Evolutionary conservation across 257 asterid genomes (phyloP), one percentile per base, ranked within the genome.

Genomic region (Petunia secreta): DNA sequence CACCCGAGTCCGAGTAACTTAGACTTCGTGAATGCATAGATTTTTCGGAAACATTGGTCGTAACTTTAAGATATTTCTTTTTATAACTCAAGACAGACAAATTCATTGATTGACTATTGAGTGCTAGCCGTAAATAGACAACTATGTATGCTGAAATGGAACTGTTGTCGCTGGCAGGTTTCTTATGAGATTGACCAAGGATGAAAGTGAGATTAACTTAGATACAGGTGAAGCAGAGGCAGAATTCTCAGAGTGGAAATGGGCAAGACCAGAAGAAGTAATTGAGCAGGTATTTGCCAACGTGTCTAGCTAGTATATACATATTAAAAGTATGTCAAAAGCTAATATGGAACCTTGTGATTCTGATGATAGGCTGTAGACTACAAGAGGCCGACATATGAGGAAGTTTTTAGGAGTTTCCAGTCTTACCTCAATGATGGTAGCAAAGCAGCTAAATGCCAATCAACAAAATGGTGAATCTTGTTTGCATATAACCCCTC

Each of bases 201-300:
- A 85, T 8, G 98, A 93, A 84, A 89, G 90, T 38, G 98, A 95
- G 83, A 90, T 93, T 84, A 95, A 95, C 84, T 81, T 93, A 69
- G 91, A 90, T 67, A 92, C 40, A 57, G 97, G 96, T 6, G 99
- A 89, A 84, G 85, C 93, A 34, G 98, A 95, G 39, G 87, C 93
- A 53, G 99, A 93, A 84, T 95, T 95, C 90, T 85, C 98, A 46
- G 98, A 95, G 66, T 95, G 99, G 99, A 95, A 95, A 87, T 95
- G 99, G 99, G 92, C 97, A 39, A 83, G 85, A 54, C 98, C 98
- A 57, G 92, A 91, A 88, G 97, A 93, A 80, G 98, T 92, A 78
- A 83, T 93, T 55, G 99, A 93, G 75, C 98, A 95, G 97, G 98
- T 93, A 85, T 10, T 38, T 5, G 39, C 16, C 55, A 4, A 13